Evolutionary conservation across 2,329 filamentous ascomycete genomes (phyloP), one percentile per base, ranked within the genome.

Genomic region (Talaromyces pinophilus): DNA sequence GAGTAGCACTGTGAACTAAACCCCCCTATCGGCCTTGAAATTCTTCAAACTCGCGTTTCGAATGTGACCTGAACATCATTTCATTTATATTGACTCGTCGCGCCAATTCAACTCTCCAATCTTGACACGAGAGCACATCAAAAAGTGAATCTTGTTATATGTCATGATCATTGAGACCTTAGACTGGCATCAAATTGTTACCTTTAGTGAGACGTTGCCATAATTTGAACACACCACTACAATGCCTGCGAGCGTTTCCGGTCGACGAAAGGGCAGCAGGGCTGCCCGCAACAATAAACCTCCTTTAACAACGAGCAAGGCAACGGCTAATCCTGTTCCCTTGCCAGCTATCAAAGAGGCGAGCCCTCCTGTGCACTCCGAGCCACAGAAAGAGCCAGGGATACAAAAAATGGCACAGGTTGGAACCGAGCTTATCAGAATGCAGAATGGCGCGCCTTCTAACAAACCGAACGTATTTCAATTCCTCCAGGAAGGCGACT

Each of bases 401-500:
- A 38, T 25, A 1, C 42, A 59, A 22, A 44, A 46, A 46, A 44
- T 28, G 33, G 38, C n/a, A 54, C 25, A 48, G 25, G 46, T 25
- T 63, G 65, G 42, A 44, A n/a, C 28, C 22, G 54, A 59, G 17
- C 42, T 59, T 17, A 22, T 50, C 30, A 63, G 40, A 63, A 44
- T 40, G 35, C 60, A 67, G 35, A 59, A 42, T 50, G 48, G 38
- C 28, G 22, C 44, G 25, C 35, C 38, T 46, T 46, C 57, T 46
- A 52, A 44, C 50, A 48, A 61, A 15, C 77, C 77, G 4, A 75
- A 80, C 70, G 78, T 80, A 8, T 80, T 80, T 69, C 74, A 80
- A 54, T 80, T 76, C 55, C 71, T 80, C 6, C 65, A 67, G 60
- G 50, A 63, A 59, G 65, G 60, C 42, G 65, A 67, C 35, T 67